Base-by-base conservation (phyloP, 345 rosid species). In the Anacardium occidentale region DNA sequence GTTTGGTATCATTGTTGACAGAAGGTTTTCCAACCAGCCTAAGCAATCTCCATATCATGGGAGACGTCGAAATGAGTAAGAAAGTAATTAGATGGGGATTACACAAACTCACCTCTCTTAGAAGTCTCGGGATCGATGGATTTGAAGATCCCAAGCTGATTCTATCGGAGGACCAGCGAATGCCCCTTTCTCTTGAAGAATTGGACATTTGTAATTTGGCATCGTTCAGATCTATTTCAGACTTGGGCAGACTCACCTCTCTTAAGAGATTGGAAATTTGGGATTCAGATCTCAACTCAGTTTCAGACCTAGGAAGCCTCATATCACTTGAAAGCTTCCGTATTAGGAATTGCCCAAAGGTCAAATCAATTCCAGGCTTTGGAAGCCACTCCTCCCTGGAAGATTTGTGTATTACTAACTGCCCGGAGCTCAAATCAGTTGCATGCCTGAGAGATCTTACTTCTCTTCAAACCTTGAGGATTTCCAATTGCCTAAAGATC, bases 401-500 rank as follows among this genome's bases (percentile, higher is more conserved):
- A 3, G 2, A 0, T 1, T 18, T 62, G 1, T 0, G 0, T 10
- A 0, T 40, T 18, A 0, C 0, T 0, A 0, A 1, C 0, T 62
- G 66, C 21, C 24, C 48, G 10, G 10, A 17, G 18, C 48, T 37
- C 40, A 37, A 37, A 37, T 37, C 40, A 37, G 7, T 37, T 37
- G 40, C 40, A 37, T 37, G 40, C 40, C 40, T 37, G 40, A 7
- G 40, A 37, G 5, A 6, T 6, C 40, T 37, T 6, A 37, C 40
- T 37, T 37, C n/a, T n/a, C 40, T 37, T 37, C 40, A 37, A 37
- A n/a, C n/a, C n/a, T n/a, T n/a, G n/a, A n/a, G n/a, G n/a, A n/a
- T n/a, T n/a, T n/a, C n/a, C n/a, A n/a, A n/a, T n/a, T 55, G 29
- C 11, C 22, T 26, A 21, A 21, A 22, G 29, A 0, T 55, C 11